Conservation (phyloP, 371 early-diverging fungal species). For the Syncephalis fuscata region DNA sequence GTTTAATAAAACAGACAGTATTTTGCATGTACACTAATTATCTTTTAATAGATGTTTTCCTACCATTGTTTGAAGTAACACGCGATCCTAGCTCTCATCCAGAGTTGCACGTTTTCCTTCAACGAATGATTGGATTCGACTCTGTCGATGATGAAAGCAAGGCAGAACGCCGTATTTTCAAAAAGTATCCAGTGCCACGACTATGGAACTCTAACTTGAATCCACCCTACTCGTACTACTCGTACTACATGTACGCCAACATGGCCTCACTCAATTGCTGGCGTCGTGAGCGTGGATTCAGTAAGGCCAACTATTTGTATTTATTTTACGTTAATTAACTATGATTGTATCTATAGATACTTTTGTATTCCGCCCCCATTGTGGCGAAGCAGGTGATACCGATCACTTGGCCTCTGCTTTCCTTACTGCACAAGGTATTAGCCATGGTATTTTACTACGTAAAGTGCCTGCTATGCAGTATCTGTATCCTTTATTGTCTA, state of each 20-base stretch:
- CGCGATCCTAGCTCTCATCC: conserved; percentile 68
- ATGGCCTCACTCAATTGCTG: conserved; percentile 74
- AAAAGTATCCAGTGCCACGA: conserved; percentile 73
- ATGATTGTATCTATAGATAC: conserved; percentile 38
- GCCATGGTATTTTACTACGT: conserved; percentile 91
- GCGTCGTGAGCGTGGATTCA: conserved; percentile 63
- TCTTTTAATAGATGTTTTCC: conserved; percentile 54
- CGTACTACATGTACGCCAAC: conserved; percentile 93
- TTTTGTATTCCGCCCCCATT: conserved; percentile 90
- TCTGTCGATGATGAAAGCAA: conserved; percentile 97
- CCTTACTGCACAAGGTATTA: conserved; percentile 80
- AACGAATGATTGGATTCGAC: conserved; percentile 93
- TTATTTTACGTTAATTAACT: neutral
- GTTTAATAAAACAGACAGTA: too few species aligned
- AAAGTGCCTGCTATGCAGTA: conserved; percentile 97
- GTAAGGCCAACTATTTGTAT: conserved; percentile 19
- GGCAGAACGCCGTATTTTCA: conserved; percentile 63
- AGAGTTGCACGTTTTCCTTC: conserved; percentile 82
- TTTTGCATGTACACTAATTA: too few species aligned
- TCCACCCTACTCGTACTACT: conserved; percentile 96
- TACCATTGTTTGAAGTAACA: conserved; percentile 90
- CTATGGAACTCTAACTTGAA: conserved; percentile 64
- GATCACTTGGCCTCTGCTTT: conserved; percentile 92
- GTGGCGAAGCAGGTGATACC: conserved; percentile 96
- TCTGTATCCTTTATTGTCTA: conserved; percentile 17